Percentiles rank a stretch among this genome's conserved stretches.
phyloP scores from a whole-genome alignment of 192 early-diverging fungal species.

The Coemansia sp. region DNA sequence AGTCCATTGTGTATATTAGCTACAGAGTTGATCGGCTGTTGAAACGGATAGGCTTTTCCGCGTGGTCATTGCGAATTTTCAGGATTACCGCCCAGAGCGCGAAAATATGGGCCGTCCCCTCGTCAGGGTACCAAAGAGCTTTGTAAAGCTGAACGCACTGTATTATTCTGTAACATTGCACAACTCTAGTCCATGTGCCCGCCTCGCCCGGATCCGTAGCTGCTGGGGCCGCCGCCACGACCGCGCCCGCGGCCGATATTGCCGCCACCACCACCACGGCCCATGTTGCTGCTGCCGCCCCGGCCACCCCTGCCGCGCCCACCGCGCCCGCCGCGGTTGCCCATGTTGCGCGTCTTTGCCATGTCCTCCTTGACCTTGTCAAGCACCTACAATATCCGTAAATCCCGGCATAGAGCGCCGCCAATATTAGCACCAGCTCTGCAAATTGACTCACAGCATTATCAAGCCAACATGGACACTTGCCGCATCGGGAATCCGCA shows the following conservation, averaged over 20 bases:
- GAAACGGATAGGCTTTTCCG: too few relatives aligned
- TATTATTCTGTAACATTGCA: background rate
- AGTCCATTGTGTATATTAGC: background rate
- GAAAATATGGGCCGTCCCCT: too few relatives aligned
- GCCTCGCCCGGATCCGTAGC: background rate
- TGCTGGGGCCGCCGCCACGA: constrained; percentile 17
- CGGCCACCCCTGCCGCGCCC: constrained; percentile 50
- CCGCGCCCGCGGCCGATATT: constrained; percentile 50
- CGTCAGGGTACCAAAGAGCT: too few relatives aligned
- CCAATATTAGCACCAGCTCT: background rate
- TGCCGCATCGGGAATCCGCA: constrained; percentile 82
- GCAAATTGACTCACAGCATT: too few relatives aligned
- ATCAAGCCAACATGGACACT: constrained; percentile 8
- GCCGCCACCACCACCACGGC: constrained; percentile 42
- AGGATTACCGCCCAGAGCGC: too few relatives aligned
- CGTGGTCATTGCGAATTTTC: too few relatives aligned
- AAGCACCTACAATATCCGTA: constrained; percentile 60
- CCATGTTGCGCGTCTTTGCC: constrained; percentile 52
- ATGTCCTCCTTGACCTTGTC: constrained; percentile 89
- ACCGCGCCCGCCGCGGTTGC: constrained; percentile 46
- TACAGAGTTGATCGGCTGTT: too few relatives aligned
- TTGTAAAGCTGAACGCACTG: background rate
- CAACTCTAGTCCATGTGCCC: constrained; percentile 2
- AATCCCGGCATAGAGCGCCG: too few relatives aligned
- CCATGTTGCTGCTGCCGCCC: too few relatives aligned